Conservation (phyloP, 805 yeast species). For the Ogataea philodendri region DNA sequence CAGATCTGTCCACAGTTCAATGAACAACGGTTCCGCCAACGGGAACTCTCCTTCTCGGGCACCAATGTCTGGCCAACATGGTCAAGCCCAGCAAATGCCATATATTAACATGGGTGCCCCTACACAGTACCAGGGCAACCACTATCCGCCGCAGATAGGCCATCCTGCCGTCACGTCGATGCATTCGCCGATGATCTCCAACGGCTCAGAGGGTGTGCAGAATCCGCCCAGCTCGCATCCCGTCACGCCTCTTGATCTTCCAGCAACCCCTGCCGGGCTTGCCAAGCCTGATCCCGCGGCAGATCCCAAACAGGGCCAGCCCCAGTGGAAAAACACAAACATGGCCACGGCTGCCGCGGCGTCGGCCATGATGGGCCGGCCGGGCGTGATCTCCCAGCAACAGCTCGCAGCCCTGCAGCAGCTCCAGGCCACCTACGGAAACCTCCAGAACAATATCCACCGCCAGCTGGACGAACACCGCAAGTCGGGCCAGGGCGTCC, state of each 20-base stretch:
- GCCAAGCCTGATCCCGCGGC: slow-evolving; percentile 1
- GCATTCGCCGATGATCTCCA: slow-evolving; percentile 12
- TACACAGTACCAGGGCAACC: slow-evolving; percentile 11
- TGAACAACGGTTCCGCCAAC: slow-evolving; percentile 9
- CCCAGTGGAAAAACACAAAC: slow-evolving; percentile 22
- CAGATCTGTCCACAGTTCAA: background rate
- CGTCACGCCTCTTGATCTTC: slow-evolving; percentile 22
- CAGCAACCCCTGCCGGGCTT: slow-evolving; percentile 17
- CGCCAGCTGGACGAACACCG: slow-evolving; percentile 24
- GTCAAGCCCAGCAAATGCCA: slow-evolving; percentile 13
- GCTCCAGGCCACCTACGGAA: slow-evolving; percentile 33
- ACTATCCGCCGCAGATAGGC: slow-evolving; percentile 12
- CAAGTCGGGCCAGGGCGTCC: slow-evolving; percentile 4
- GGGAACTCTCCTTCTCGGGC: slow-evolving; percentile 9
- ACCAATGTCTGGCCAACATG: slow-evolving; percentile 5
- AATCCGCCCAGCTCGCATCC: slow-evolving; percentile 15
- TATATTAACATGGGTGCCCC: slow-evolving; percentile 14
- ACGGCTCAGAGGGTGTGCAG: slow-evolving; percentile 1
- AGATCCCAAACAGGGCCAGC: slow-evolving; percentile 10
- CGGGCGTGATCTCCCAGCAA: slow-evolving; percentile 27
- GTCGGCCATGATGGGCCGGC: slow-evolving; percentile 26
- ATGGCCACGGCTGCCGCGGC: slow-evolving; percentile 29
- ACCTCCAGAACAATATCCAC: slow-evolving; percentile 25
- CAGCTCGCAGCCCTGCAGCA: slow-evolving; percentile 29
- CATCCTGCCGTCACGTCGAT: slow-evolving; percentile 14